Evolutionary conservation across 2,329 filamentous ascomycete species (phyloP).

Genomic region (Thielaviopsis ethacetica): DNA sequence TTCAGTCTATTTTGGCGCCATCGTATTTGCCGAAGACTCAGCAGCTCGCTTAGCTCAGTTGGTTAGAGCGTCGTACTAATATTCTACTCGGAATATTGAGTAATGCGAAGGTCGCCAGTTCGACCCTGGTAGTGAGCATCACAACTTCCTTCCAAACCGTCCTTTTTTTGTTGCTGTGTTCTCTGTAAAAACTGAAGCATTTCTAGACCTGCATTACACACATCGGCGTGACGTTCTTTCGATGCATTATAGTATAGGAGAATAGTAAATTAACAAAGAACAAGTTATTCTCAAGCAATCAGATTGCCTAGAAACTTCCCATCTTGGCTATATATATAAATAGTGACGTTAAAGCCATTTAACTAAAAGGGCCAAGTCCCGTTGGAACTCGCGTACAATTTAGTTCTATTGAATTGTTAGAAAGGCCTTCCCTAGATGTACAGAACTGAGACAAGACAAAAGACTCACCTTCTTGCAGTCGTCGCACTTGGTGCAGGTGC

Average conservation of each 20-base stretch:
- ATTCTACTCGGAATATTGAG: neutral
- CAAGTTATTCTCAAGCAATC: too few relatives aligned
- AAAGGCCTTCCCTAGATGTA: too few relatives aligned
- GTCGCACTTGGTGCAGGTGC: conserved; percentile 6
- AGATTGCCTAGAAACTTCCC: too few relatives aligned
- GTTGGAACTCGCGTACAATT: neutral
- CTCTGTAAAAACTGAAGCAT: too few relatives aligned
- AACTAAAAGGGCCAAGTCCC: neutral
- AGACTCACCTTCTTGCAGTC: conserved; percentile 2
- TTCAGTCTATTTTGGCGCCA: too few relatives aligned
- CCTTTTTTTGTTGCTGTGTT: neutral
- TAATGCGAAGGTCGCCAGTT: conserved; percentile 11
- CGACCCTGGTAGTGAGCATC: conserved; percentile 11
- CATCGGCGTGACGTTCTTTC: too few relatives aligned
- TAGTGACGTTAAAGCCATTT: neutral
- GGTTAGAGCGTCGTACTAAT: conserved; percentile 11
- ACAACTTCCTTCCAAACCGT: too few relatives aligned
- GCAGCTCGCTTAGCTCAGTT: conserved; percentile 10
- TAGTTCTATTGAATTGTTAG: neutral
- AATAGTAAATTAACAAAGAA: too few relatives aligned
- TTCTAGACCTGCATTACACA: too few relatives aligned
- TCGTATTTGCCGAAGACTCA: neutral
- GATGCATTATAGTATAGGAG: too few relatives aligned
- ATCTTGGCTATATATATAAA: neutral
- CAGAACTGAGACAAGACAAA: neutral